A percentile compares a stretch with the other conserved stretches of the same genome.
phyloP scores from a whole-genome alignment of 805 yeast genomes.

The Jamesozyma jinghongensis region DNA sequence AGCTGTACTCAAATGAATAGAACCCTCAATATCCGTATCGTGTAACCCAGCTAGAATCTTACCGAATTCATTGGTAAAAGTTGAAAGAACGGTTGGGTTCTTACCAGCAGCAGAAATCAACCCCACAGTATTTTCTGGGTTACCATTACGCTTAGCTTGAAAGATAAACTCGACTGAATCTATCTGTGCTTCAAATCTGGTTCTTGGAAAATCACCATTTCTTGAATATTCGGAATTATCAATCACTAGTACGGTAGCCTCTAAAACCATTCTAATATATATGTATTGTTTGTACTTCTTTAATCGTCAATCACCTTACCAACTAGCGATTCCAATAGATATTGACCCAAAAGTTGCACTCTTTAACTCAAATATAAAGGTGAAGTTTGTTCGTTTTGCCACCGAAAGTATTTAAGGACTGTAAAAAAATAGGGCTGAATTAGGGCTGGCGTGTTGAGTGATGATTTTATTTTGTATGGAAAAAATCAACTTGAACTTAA shows the following conservation, averaged over 20 bases:
- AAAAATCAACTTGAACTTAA: too few relatives aligned
- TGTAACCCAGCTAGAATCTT: constrained; percentile 77
- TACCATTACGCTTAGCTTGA: constrained; percentile 73
- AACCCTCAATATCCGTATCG: constrained; percentile 63
- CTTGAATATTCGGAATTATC: constrained; percentile 96
- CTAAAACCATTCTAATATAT: constrained; percentile 61
- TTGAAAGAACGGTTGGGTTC: constrained; percentile 79
- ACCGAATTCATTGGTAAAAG: constrained; percentile 81
- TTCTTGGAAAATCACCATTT: constrained; percentile 86
- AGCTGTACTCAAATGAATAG: constrained; percentile 63
- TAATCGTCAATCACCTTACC: too few relatives aligned
- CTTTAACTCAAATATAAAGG: too few relatives aligned
- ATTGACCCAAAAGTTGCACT: too few relatives aligned
- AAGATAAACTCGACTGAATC: constrained; percentile 84
- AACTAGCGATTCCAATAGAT: too few relatives aligned
- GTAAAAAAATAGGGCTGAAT: too few relatives aligned
- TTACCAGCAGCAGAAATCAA: constrained; percentile 74
- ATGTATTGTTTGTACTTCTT: too few relatives aligned
- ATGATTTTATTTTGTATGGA: too few relatives aligned
- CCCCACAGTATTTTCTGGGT: constrained; percentile 94
- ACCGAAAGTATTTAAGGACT: too few relatives aligned
- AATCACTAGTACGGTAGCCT: constrained; percentile 90
- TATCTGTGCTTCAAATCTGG: constrained; percentile 85
- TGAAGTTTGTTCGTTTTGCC: too few relatives aligned
- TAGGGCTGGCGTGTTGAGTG: too few relatives aligned